Evolutionary conservation across 164 flowering plant genomes (phyloP), one percentile per base, ranked within the genome.

Genomic region (Annona squamosa): DNA sequence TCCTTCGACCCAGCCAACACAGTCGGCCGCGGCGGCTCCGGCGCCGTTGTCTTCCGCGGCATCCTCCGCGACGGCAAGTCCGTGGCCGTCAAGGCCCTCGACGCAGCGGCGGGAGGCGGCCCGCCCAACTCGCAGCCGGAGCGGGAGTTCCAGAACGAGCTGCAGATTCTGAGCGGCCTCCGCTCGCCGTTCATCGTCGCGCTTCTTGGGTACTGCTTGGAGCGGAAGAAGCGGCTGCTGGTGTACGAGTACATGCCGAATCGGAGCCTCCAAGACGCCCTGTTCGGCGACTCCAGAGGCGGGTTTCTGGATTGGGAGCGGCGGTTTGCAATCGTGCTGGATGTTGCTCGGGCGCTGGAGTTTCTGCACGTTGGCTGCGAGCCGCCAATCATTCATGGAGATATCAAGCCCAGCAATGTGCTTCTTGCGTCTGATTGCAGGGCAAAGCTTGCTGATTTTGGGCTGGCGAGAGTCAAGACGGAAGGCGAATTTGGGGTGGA

Each of bases 201-300:
- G 2, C 86, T 93, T 4, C 74, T 96, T 71, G 99, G 99, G 0
- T 96, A 85, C 72, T 93, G 96, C 74, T 82, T 86, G 26, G 90
- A 87, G 67, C 86, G 84, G 79, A 81, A 74, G 41, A 80, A 79
- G 65, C 78, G 90, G 65, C 68, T 92, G 18, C 75, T 96, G 59
- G 97, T 96, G 46, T 96, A 89, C 73, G 97, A 96, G 86, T 93
- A 88, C 68, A 89, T 96, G 98, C 97, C 99, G 1, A 93, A 93
- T 73, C 79, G 81, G 57, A 93, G 97, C 71, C 77, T 96, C 75
- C 99, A 96, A 71, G 99, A 96, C 10, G 75, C 79, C 4, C 78
- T 96, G 10, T 96, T 96, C 81, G 65, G 81, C 68, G 70, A 80
- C 46, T 47, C 46, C 12, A n/a, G 65, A n/a, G 62, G 12, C 64